phyloP scores from a whole-genome alignment of 176 grass and related monocot genomes.

The Avena insularis region DNA sequence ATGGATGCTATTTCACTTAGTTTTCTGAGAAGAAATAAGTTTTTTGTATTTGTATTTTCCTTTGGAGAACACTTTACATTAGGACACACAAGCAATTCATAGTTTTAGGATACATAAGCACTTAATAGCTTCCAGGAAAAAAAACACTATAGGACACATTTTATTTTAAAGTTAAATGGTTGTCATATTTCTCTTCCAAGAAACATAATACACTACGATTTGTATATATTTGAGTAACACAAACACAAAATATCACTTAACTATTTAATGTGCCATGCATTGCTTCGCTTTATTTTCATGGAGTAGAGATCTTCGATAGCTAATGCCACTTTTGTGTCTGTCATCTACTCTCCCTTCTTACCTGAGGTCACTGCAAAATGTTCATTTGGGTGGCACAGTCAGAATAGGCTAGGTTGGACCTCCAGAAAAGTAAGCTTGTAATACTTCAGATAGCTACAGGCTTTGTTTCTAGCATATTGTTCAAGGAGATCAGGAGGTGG shows the following conservation, averaged over 20 bases:
- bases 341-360: not conserved
- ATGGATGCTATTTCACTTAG: conserved; percentile 17
- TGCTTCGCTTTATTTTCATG: not conserved
- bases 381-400: conserved; percentile 10
- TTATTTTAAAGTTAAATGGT: not conserved
- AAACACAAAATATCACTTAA: not conserved
- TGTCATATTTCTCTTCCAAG: not conserved
- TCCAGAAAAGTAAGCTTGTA: not conserved
- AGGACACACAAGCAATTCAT: not conserved
- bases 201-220: not conserved
- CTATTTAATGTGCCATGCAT: conserved; percentile 4
- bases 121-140: conserved; percentile 15
- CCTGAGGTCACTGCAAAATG: conserved; percentile 1
- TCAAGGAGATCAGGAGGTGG: conserved; percentile 6
- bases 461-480: conserved; percentile 24
- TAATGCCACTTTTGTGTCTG: not conserved
- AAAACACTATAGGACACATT: not conserved
- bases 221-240: conserved; percentile 22
- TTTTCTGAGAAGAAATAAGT: conserved; percentile 18
- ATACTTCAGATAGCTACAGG: not conserved
- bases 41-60: not conserved
- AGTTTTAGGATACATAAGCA: not conserved
- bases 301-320: not conserved
- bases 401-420: not conserved
- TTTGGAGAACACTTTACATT: not conserved